phyloP scores from a whole-genome alignment of 2,329 filamentous ascomycete species.

The Ophiostoma fasciatum region DNA sequence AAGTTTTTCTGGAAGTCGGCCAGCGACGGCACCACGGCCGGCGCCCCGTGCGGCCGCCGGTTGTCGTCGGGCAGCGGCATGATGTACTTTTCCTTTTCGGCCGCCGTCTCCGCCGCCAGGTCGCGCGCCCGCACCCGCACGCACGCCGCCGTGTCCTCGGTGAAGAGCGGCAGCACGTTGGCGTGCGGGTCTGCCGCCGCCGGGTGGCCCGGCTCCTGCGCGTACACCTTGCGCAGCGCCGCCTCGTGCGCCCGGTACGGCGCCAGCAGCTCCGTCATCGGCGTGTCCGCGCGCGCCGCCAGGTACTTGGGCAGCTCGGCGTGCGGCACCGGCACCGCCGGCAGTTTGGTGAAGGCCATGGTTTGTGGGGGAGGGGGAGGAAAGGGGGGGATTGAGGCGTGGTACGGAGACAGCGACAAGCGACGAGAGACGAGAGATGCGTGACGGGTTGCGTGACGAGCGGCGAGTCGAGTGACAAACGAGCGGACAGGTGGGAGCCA shows the following conservation, averaged over 20 bases:
- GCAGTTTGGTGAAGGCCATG: conserved; percentile 26
- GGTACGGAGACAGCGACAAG: too few relatives aligned
- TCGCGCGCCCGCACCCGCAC: conserved; percentile 50
- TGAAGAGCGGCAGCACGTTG: conserved; percentile 54
- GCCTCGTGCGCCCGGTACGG: conserved; percentile 57
- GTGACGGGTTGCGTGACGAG: too few relatives aligned
- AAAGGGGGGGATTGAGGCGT: not conserved
- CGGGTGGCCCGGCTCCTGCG: conserved; percentile 49
- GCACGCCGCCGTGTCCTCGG: conserved; percentile 34
- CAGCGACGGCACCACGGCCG: conserved; percentile 52
- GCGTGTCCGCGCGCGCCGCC: conserved; percentile 33
- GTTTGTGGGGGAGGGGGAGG: not conserved
- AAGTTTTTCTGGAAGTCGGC: conserved; percentile 56
- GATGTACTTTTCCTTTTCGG: conserved; percentile 51
- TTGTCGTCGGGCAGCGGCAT: conserved; percentile 50
- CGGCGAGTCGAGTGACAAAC: too few relatives aligned
- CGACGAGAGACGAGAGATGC: too few relatives aligned
- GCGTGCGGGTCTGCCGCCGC: conserved; percentile 39
- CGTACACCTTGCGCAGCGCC: conserved; percentile 50
- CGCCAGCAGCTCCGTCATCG: conserved; percentile 42
- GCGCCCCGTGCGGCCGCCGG: conserved; percentile 46
- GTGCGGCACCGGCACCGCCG: conserved; percentile 31
- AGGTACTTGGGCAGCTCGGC: conserved; percentile 37
- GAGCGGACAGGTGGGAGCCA: too few relatives aligned
- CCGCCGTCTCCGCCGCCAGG: conserved; percentile 38